Base-by-base conservation (phyloP, 352 stramenopile genomes). In the Globisporangium cylindrosporum region DNA sequence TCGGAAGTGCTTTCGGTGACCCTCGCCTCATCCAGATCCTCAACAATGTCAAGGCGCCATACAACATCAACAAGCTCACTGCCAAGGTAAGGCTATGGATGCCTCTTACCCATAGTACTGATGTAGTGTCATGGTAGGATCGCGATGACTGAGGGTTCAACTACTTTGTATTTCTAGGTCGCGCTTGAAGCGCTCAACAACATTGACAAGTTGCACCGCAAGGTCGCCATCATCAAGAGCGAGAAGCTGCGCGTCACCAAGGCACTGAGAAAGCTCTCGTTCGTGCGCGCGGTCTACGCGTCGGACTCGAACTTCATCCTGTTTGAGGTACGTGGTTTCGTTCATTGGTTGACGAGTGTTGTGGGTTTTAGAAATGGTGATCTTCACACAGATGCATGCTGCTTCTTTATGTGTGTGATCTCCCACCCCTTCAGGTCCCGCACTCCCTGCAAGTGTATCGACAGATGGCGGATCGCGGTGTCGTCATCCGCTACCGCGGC, bases 31-130 rank as follows among this genome's bases (percentile, higher is more conserved):
- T 99, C 73, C 91, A 98, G 81, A 88, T 99, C 43, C 94, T 99
- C 67, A 99, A 99, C 81, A 99, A 99, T 73, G 94, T 99, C 66
- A 99, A 99, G 79, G 97, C 97, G n/a, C 97, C 97, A 18, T 99
- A 99, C 86, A 99, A 99, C 83, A 96, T 99, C 64, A 99, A 98
- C 88, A 98, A 97, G 69, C 79, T 99, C 34, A 98, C 97, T 5
- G 88, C 92, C 54, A 91, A 94, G 69, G 85, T 84, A 62, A 51
- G 43, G 4, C 5, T 20, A 51, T 24, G 7, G 7, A 22, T 24
- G 6, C 18, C 43, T 12, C 18, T 7, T 51, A 22, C 18, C 18
- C 6, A 24, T 10, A 8, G 7, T 51, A 51, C 43, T 51, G 43
- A 49, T 22, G 12, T 48, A n/a, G 7, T 49, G 38, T 46, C 38